phyloP scores from a whole-genome alignment of 2,329 filamentous ascomycete species.

The Ilyonectria mors-panacis region DNA sequence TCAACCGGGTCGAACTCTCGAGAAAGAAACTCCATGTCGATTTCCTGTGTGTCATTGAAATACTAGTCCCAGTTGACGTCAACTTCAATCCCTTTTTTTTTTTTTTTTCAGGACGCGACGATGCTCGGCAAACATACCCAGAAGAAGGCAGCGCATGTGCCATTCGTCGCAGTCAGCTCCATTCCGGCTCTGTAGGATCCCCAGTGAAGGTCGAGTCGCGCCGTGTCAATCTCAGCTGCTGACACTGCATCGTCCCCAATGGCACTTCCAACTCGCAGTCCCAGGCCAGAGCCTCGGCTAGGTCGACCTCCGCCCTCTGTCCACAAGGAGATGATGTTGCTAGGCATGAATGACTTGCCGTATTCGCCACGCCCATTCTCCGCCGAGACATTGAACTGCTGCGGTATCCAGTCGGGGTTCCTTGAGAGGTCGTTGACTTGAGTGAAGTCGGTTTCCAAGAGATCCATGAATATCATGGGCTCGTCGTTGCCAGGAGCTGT shows the following conservation, averaged over 20 bases:
- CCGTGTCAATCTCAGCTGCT: conserved; percentile 75
- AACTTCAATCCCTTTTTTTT: conserved; percentile 1
- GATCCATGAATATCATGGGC: conserved; percentile 74
- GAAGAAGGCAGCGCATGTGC: conserved; percentile 86
- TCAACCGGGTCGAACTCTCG: conserved; percentile 69
- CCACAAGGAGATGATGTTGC: conserved; percentile 68
- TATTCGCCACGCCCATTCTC: conserved; percentile 72
- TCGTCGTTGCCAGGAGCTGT: conserved; percentile 57
- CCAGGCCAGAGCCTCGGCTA: conserved; percentile 65
- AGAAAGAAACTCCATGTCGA: conserved; percentile 86
- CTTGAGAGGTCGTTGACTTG: conserved; percentile 64
- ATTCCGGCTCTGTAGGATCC: conserved; percentile 80
- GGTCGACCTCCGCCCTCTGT: conserved; percentile 59
- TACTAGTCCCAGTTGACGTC: conserved; percentile 64
- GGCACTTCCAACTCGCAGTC: conserved; percentile 67
- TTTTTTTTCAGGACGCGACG: background rate
- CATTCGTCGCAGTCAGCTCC: conserved; percentile 71
- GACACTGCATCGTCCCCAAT: conserved; percentile 68
- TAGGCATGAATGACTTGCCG: conserved; percentile 73
- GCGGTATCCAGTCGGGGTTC: conserved; percentile 75
- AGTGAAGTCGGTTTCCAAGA: conserved; percentile 81
- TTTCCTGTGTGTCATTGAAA: conserved; percentile 83
- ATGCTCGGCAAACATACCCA: conserved; percentile 68
- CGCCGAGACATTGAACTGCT: conserved; percentile 77
- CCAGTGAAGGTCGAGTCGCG: conserved; percentile 74